Evolutionary conservation across 2,329 filamentous ascomycete species (phyloP), one percentile per base, ranked within the genome.

Genomic region (Fusarium sp.): DNA sequence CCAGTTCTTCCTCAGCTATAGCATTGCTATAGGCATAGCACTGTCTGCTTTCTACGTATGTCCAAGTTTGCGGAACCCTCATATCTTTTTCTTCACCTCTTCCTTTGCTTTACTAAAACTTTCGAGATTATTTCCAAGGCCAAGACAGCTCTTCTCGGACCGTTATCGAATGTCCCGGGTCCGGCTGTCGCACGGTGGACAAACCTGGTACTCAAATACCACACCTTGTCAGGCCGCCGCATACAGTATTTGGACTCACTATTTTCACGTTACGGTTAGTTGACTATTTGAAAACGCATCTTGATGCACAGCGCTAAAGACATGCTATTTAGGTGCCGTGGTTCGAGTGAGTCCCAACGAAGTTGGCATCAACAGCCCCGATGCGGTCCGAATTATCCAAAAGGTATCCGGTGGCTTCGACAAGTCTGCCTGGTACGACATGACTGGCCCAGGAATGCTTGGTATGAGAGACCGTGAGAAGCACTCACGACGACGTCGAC

Each of bases 161-260:
- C 58, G 0, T 18, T 64, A 6, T 66, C 64, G 0, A 43, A 54
- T 10, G 48, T 66, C 3, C 64, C 58, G 6, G 64, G 64, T 1
- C 64, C 64, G n/a, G 0, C 5, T 4, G 13, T 34, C 5, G 64
- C 58, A 16, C 58, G 58, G 7, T 66, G 64, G 58, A 66, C 64
- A 9, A 64, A 52, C 4, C 20, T 66, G 0, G 34, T 64, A 1
- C 23, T 52, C 9, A 64, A 54, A 8, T 66, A 64, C 20, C 5
- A 64, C 13, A 66, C 64, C 0, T n/a, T 66, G 3, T 34, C 16
- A 2, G 58, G 64, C 5, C 45, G 5, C 1, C 58, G 64, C 5
- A 66, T 66, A 27, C 64, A 66, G 6, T 66, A 64, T 11, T 14
- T 66, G 13, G 45, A 66, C 10, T 45, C 64, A 0, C 9, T 66